phyloP scores from a whole-genome alignment of 2,329 filamentous ascomycete genomes.

The Ceratocystis huliohia region DNA sequence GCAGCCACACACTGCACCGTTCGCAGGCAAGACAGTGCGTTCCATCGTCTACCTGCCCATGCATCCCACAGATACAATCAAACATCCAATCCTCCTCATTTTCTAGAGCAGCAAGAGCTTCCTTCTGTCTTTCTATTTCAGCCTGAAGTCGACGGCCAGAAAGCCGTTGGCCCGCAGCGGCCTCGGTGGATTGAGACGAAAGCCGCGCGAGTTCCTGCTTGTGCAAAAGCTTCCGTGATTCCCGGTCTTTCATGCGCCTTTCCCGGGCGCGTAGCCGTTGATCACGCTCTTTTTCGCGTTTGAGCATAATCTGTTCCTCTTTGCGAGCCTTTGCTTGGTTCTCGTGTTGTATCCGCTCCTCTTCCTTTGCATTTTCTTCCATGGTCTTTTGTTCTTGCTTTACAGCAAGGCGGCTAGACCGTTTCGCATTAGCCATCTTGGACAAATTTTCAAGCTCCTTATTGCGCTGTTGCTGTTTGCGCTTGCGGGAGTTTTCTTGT shows the following conservation, averaged over 20 bases:
- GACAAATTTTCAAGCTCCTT: conserved; percentile 70
- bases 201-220: conserved; percentile 72
- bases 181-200: conserved; percentile 31
- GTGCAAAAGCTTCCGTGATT: conserved; percentile 67
- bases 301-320: conserved; percentile 42
- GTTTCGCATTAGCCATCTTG: conserved; percentile 84
- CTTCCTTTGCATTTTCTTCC: conserved; percentile 13
- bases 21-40: conserved; percentile 91
- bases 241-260: conserved; percentile 72
- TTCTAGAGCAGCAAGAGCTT: conserved; percentile 56
- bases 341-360: conserved; percentile 32
- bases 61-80: conserved; percentile 81
- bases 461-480: conserved; percentile 54
- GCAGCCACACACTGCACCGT: conserved; percentile 89
- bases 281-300: conserved; percentile 60
- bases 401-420: conserved; percentile 76
- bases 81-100: conserved; percentile 89
- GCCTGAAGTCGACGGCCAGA: conserved; percentile 43
- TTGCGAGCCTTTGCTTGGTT: conserved; percentile 54
- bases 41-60: conserved; percentile 89
- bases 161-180: conserved; percentile 10
- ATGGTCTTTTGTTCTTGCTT: conserved; percentile 22
- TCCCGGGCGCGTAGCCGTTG: conserved; percentile 72
- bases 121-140: conserved; percentile 68
- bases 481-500: conserved; percentile 60